Conservation (phyloP, 768 basidiomycete genomes). For the Rhizopogon salebrosus region DNA sequence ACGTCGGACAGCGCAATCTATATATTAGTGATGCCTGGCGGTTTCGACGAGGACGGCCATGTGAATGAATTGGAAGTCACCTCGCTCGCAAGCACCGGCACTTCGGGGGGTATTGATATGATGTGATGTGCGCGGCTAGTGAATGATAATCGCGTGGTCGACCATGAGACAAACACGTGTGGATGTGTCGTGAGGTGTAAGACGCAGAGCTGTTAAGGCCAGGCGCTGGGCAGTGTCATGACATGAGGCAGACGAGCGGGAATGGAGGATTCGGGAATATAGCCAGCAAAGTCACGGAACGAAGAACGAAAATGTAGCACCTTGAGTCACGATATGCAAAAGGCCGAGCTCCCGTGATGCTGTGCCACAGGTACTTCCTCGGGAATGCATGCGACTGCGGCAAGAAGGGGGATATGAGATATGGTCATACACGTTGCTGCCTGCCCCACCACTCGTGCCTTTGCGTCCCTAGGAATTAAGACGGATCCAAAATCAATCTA, state of each 20-base stretch:
- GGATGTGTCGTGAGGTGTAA: neutral
- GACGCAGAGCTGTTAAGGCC: no score
- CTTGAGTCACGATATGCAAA: neutral
- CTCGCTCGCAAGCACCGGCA: slow-evolving; percentile 10
- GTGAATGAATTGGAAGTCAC: slow-evolving; percentile 20
- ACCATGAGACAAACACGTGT: slow-evolving; percentile 29
- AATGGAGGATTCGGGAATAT: neutral
- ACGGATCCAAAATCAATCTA: neutral
- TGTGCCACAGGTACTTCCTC: neutral
- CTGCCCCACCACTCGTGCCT: neutral
- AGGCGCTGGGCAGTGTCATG: neutral
- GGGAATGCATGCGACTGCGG: neutral
- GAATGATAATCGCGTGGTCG: slow-evolving; percentile 32
- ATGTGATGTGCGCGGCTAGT: slow-evolving; percentile 26
- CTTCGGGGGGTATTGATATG: slow-evolving; percentile 22
- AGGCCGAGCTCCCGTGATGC: neutral
- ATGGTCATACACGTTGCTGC: neutral
- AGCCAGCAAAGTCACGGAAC: neutral
- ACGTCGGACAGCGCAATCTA: slow-evolving; percentile 20
- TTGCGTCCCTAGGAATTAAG: neutral
- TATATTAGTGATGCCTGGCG: slow-evolving; percentile 28
- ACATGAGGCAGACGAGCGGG: no score
- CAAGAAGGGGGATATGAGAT: neutral
- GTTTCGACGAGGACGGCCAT: slow-evolving; percentile 31
- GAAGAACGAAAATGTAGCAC: neutral